These are phyloP conservation scores for Parsonsia alboflavescens DNA, from an alignment of 257 asterid genomes.

Conservation along the genomic window DNA sequence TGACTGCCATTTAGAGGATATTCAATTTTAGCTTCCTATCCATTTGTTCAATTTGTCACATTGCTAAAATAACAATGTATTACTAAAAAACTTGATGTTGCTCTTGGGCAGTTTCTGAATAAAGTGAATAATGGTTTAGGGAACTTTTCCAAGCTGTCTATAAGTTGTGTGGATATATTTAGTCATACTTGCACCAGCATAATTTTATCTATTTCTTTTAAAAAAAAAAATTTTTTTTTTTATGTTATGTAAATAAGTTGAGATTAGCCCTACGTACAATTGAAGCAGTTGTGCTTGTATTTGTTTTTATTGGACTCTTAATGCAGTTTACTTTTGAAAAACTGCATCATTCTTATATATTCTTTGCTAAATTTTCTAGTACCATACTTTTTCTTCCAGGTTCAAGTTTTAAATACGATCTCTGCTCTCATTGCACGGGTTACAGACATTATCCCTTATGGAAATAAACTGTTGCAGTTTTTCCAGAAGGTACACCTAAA, in stretches of 20 bases:
- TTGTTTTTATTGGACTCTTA: background rate
- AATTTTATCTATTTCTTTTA: background rate
- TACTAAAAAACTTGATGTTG: background rate
- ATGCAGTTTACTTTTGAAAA: background rate
- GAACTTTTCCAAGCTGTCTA: background rate
- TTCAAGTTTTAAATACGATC: conserved; percentile 85
- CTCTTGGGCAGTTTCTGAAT: background rate
- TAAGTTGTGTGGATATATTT: background rate
- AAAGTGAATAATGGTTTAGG: background rate
- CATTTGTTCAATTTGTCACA: background rate
- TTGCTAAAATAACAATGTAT: background rate
- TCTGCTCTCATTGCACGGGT: conserved; percentile 74
- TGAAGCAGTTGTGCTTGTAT: background rate
- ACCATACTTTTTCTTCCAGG: conserved; percentile 41
- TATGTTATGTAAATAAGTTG: background rate
- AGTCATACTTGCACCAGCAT: background rate
- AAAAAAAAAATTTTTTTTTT: conserved; percentile 7
- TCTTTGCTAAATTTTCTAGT: background rate
- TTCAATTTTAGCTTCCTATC: background rate
- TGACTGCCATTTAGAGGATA: background rate
- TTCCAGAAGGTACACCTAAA: conserved; percentile 62
- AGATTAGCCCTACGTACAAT: background rate
- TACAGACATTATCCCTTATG: conserved; percentile 68
- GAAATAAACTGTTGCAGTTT: conserved; percentile 74
- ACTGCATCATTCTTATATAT: background rate